Conservation (phyloP, 345 rosid genomes). For the Viola odorata region DNA sequence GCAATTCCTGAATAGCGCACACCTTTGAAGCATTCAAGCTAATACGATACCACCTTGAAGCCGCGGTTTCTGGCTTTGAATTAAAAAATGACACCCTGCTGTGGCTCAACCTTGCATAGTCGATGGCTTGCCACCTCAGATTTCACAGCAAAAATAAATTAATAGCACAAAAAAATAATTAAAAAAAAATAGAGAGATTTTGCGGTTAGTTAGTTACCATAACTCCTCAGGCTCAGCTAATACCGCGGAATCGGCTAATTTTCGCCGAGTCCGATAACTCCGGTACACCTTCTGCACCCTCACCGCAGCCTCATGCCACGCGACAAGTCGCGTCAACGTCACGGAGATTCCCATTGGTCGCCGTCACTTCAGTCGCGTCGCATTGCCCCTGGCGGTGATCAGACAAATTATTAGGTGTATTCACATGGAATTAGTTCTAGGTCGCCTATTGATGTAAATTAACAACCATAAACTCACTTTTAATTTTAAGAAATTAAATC, state of each 20-base stretch:
- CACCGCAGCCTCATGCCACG: slow-evolving; percentile 45
- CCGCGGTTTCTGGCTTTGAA: slow-evolving; percentile 61
- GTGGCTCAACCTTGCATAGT: slow-evolving; percentile 62
- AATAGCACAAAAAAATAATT: not conserved
- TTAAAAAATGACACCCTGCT: slow-evolving; percentile 81
- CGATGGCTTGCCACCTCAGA: slow-evolving; percentile 82
- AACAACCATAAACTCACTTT: too few relatives aligned
- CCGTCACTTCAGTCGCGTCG: too few relatives aligned
- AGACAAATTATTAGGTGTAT: too few relatives aligned
- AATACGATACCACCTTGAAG: slow-evolving; percentile 74
- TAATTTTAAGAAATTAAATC: too few relatives aligned
- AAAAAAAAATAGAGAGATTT: not conserved
- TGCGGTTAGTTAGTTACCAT: not conserved
- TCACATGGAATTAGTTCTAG: too few relatives aligned
- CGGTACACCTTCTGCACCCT: slow-evolving; percentile 78
- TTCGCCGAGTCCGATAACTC: slow-evolving; percentile 88
- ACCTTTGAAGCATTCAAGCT: slow-evolving; percentile 82
- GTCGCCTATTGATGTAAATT: too few relatives aligned
- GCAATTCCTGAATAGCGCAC: slow-evolving; percentile 1
- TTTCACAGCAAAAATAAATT: slow-evolving; percentile 3
- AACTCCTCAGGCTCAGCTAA: slow-evolving; percentile 89
- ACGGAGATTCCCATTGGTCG: too few relatives aligned
- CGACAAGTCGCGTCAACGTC: too few relatives aligned
- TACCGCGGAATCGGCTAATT: slow-evolving; percentile 79
- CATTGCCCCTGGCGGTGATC: not conserved